Base-by-base conservation (phyloP, 2,329 filamentous ascomycete species). In the Sphaerulina musiva region DNA sequence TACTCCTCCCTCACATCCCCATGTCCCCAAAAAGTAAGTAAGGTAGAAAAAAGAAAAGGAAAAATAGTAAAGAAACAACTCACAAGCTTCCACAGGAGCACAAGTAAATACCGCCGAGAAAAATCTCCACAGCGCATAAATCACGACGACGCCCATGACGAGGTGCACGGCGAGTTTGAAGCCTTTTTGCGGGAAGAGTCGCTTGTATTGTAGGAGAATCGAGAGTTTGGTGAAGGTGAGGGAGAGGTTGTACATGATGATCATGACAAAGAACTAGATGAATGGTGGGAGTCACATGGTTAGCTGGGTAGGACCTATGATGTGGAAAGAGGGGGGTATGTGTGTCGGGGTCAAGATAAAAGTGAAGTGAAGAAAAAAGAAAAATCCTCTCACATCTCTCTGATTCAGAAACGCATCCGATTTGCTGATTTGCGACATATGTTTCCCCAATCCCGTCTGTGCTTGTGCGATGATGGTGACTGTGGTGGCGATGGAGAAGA, bases 151-250 rank as follows among this genome's bases (percentile, higher is more conserved):
- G 2, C 52, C 60, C 47, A 70, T 67, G 12, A 66, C 31, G n/a
- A 59, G 61, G 7, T 59, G 63, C 17, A 65, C 59, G 8, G 59
- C 54, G 5, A 70, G 52, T 11, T 69, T 66, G 64, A 73, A 72
- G 8, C 60, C 60, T 9, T 63, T 66, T 5, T 69, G 70, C 7
- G 69, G 70, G 49, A 78, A 77, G 23, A 78, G 70, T 29, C 72
- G 71, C 20, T 73, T 70, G 55, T 77, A 78, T 55, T 76, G 75
- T 53, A 77, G 65, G 3, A 77, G 61, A 44, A 77, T 75, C 0
- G 74, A 74, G 7, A 71, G 65, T 60, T 77, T 77, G 36, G 71
- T 72, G 57, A 68, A 69, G 36, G 60, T 64, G 38, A 72, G 60
- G 9, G 66, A 68, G 12, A 69, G 52, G 51, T 73, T 71, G 62